Evolutionary conservation across 192 early-diverging fungal species (phyloP), one percentile per base, ranked within the genome.

Genomic region (Phlyctochytrium planicorne): DNA sequence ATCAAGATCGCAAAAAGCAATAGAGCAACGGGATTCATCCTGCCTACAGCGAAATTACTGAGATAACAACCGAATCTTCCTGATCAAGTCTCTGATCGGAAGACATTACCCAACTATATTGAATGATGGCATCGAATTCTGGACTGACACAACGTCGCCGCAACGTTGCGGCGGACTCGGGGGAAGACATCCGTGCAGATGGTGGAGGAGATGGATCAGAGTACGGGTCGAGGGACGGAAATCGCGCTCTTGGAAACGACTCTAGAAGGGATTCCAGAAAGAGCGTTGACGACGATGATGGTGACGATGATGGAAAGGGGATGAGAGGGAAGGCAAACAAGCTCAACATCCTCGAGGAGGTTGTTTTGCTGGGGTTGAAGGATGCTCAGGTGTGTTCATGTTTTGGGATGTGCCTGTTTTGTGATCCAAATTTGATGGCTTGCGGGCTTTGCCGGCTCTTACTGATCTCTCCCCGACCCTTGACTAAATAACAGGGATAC

Each of bases 331-430:
- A 27, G 23, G 53, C 31, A 34, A 76, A 79, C 34, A 77, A 83
- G 73, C 78, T 98, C 50, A 98, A 95, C n/a, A 75, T 98, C 40
- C 89, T 98, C 88, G 96, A 98, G 71, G 95, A 98, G 70, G 89
- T 97, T 17, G 74, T 98, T 64, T 80, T 98, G 59, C 65, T 98
- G 40, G 96, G 96, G 10, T 80, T 97, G 53, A 98, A 98, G 75
- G 96, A 98, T 77, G 85, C 82, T 63, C 91, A 94, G 82, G 91
- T 90, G 75, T 60, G 50, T n/a, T n/a, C n/a, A n/a, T n/a, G n/a
- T 59, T 25, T 31, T 52, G 16, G 20, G 50, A 24, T 52, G 50
- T 52, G 50, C 50, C 20, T 52, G 1, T 24, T 24, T 52, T 1
- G 20, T 52, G 50, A 23, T 52, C 23, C 50, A 24, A 20, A 52